Evolutionary conservation across 306 rosid species (phyloP).

Genomic region (Herpetospermum pedunculosum): DNA sequence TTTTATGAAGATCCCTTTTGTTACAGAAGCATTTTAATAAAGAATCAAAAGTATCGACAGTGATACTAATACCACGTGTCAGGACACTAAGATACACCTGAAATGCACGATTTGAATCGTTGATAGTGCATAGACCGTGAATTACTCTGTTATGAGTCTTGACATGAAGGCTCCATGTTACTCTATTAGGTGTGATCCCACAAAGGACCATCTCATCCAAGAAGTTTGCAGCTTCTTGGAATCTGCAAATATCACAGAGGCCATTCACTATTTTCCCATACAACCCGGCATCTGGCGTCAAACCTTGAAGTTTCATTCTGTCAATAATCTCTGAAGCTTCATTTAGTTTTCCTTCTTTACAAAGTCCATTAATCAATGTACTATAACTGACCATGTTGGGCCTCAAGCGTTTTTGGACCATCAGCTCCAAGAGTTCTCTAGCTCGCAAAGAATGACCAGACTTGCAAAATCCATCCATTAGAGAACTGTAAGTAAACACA

Average conservation of each 20-base stretch:
- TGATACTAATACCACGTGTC: conserved; percentile 53
- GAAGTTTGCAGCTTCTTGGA: conserved; percentile 74
- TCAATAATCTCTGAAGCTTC: conserved; percentile 80
- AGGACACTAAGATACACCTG: conserved; percentile 69
- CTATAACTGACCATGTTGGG: conserved; percentile 76
- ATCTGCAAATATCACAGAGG: conserved; percentile 43
- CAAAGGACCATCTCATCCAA: conserved; percentile 84
- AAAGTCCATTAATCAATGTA: conserved; percentile 62
- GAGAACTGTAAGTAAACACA: conserved; percentile 65
- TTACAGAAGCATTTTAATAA: conserved; percentile 42
- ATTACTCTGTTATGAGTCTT: conserved; percentile 63
- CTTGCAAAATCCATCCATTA: conserved; percentile 85
- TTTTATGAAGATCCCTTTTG: conserved; percentile 59
- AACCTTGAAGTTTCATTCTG: conserved; percentile 82
- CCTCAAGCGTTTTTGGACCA: conserved; percentile 36
- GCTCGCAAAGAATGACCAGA: conserved; percentile 53
- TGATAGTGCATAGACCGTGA: conserved; percentile 46
- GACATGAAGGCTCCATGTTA: conserved; percentile 69
- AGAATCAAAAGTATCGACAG: conserved; percentile 34
- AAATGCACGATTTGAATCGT: conserved; percentile 47
- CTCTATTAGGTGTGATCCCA: conserved; percentile 46
- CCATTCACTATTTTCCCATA: conserved; percentile 61
- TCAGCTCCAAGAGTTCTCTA: conserved; percentile 44
- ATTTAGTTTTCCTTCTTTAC: conserved; percentile 54
- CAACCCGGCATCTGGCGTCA: conserved; percentile 75